Percentiles rank a stretch among this genome's conserved stretches.
phyloP scores from a whole-genome alignment of 768 basidiomycete genomes.

The Tylopilus felleus region DNA sequence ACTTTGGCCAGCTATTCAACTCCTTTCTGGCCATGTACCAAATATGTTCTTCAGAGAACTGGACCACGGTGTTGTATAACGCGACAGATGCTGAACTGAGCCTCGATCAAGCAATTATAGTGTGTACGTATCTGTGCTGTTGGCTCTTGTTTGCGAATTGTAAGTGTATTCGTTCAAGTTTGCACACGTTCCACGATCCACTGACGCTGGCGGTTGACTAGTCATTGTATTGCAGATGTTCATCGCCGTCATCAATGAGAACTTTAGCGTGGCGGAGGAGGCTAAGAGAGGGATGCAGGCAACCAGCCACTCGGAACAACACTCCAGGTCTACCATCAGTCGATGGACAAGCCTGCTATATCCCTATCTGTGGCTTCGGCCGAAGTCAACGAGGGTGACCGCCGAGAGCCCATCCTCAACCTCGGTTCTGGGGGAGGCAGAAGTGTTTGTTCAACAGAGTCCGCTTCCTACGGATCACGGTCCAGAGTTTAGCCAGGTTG shows the following conservation, averaged over 20 bases:
- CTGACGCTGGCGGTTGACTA: constrained; percentile 30
- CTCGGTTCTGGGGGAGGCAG: constrained; percentile 76
- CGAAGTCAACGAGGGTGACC: constrained; percentile 67
- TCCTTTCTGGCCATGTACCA: constrained; percentile 86
- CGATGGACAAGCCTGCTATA: constrained; percentile 77
- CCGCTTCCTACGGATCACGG: constrained; percentile 35
- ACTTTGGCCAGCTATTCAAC: constrained; percentile 81
- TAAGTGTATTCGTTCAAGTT: constrained; percentile 36
- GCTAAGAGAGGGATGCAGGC: constrained; percentile 81
- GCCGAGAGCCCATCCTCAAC: constrained; percentile 71
- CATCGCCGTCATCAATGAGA: constrained; percentile 96
- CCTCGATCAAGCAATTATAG: constrained; percentile 66
- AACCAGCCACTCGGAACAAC: constrained; percentile 59
- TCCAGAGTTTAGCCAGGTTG: constrained; percentile 26
- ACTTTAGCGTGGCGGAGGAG: constrained; percentile 90
- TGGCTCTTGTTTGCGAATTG: constrained; percentile 95
- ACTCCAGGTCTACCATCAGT: constrained; percentile 45
- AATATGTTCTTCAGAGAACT: constrained; percentile 92
- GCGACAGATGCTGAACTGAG: constrained; percentile 57
- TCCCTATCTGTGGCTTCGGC: constrained; percentile 81
- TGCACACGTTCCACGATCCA: neutral
- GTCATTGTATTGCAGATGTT: constrained; percentile 95
- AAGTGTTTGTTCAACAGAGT: constrained; percentile 64
- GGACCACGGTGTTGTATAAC: constrained; percentile 73
- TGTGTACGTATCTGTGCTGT: constrained; percentile 65